Conservation (phyloP, 1,284 basidiomycete genomes). For the Irpex sp. region DNA sequence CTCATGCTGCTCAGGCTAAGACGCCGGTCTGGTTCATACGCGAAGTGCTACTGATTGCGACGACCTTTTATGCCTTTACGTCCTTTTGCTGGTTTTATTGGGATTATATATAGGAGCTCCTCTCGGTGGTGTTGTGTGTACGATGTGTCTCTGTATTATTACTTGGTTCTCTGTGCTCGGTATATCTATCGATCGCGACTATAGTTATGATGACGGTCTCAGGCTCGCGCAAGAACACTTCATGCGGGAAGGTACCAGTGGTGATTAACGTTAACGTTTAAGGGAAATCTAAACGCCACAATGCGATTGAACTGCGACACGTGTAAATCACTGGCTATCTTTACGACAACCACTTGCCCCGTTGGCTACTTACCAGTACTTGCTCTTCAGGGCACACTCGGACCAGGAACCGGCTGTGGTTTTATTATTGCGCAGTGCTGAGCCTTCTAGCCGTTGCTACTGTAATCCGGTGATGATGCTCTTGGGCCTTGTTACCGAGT, state of each 20-base stretch:
- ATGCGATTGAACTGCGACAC: neutral
- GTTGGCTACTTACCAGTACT: too few relatives aligned
- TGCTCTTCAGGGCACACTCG: too few relatives aligned
- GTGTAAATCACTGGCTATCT: too few relatives aligned
- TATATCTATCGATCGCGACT: too few relatives aligned
- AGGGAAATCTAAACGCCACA: neutral
- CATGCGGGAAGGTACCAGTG: too few relatives aligned
- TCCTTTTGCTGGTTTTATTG: neutral
- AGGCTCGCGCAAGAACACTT: too few relatives aligned
- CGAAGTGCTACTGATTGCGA: neutral
- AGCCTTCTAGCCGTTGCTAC: neutral
- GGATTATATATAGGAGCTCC: neutral
- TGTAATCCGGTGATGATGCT: too few relatives aligned
- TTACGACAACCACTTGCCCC: too few relatives aligned
- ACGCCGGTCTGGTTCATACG: neutral
- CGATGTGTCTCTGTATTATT: neutral
- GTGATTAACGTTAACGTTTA: neutral
- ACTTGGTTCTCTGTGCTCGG: neutral
- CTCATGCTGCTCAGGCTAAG: neutral
- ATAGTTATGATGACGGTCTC: too few relatives aligned
- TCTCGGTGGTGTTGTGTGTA: neutral
- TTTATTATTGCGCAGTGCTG: too few relatives aligned
- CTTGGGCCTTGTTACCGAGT: too few relatives aligned
- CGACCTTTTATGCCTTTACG: neutral
- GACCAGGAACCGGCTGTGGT: neutral